Base-by-base conservation (phyloP, 129 eudicot species). In the Kitagawia praeruptora region DNA sequence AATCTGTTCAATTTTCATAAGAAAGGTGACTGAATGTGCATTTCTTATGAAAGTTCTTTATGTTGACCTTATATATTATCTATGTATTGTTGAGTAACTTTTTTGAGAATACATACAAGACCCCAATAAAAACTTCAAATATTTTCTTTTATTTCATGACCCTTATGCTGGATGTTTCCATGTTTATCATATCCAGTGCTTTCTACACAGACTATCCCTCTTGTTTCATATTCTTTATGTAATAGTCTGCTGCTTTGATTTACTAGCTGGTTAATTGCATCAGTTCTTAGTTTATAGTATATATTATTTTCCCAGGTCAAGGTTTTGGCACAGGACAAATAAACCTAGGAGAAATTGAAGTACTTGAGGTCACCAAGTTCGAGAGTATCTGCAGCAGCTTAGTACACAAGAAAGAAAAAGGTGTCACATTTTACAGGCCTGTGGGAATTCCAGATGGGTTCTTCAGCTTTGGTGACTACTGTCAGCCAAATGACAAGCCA, bases 291-390 rank as follows among this genome's bases (percentile, higher is more conserved):
- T 49, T 45, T 40, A 19, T 15, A 21, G 3, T 64, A 3, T 64
- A 39, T 63, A 9, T 63, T n/a, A 12, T 25, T 71, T 56, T 85
- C 58, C 56, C 79, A 95, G 99, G 99, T 75, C 85, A 82, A 81
- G 96, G 91, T 44, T 95, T 95, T 78, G 90, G 90, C 38, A 87
- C 89, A 0, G 97, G 96, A 81, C 85, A 74, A 81, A 87, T 95
- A 86, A 74, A 74, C 86, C 85, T 95, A 0, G 97, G 99, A 61
- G 99, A 92, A 76, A 44, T 95, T 77, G 94, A 92, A 75, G 96
- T 92, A 0, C 81, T 85, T 9, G 45, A 83, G 74, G 88, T 92
- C 54, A 86, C 94, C 69, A 83, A 79, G 75, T 86, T 90, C 7
- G 85, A 86, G 78, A 34, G 83, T 66, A 77, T 95, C 56, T 84